Conservation (phyloP, 2,329 filamentous ascomycete species). For the Teratosphaeria destructans region DNA sequence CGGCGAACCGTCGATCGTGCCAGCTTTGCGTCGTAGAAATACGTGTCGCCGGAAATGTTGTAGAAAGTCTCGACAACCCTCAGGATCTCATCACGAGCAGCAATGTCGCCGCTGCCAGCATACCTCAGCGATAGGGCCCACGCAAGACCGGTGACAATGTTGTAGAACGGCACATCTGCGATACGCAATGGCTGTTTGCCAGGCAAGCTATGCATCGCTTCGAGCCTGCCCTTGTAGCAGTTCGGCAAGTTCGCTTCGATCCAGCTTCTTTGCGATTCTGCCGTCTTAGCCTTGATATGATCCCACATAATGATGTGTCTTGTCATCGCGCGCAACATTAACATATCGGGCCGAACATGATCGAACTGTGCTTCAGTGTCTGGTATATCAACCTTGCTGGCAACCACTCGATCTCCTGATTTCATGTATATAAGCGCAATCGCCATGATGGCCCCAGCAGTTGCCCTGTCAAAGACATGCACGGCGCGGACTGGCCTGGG, state of each 20-base stretch:
- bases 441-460: slow-evolving; percentile 84
- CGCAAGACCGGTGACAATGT: slow-evolving; percentile 80
- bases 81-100: slow-evolving; percentile 71
- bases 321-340: slow-evolving; percentile 79
- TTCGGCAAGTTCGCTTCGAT: slow-evolving; percentile 61
- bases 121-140: slow-evolving; percentile 48
- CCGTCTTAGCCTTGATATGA: slow-evolving; percentile 43
- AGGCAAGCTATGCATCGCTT: slow-evolving; percentile 39
- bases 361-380: slow-evolving; percentile 87
- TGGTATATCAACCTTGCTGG: slow-evolving; percentile 85
- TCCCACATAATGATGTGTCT: slow-evolving; percentile 92
- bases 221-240: slow-evolving; percentile 49
- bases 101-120: slow-evolving; percentile 43
- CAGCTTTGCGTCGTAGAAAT: slow-evolving; percentile 70
- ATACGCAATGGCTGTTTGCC: slow-evolving; percentile 48
- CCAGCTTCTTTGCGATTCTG: slow-evolving; percentile 44
- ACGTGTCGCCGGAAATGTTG: slow-evolving; percentile 17
- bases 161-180: slow-evolving; percentile 82
- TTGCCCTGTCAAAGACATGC: slow-evolving; percentile 85
- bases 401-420: slow-evolving; percentile 76
- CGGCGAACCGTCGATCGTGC: slow-evolving; percentile 75
- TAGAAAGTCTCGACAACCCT: slow-evolving; percentile 58
- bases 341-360: slow-evolving; percentile 85
- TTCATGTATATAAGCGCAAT: slow-evolving; percentile 95
- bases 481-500: slow-evolving; percentile 87